Evolutionary conservation across 148 eudicot species (phyloP), one percentile per base, ranked within the genome.

Genomic region (Persicaria tinctoria): DNA sequence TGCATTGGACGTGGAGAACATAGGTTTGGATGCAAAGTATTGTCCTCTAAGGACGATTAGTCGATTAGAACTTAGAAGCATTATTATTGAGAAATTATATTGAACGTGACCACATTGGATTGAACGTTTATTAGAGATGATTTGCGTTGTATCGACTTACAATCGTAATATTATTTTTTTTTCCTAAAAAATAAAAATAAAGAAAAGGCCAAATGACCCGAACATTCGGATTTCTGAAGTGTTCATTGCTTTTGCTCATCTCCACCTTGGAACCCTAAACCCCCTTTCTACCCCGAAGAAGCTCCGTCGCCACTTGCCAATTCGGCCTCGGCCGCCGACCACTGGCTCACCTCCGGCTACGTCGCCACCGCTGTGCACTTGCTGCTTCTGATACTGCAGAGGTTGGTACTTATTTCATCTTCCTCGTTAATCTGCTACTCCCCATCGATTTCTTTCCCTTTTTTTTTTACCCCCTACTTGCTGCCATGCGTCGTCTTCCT

Each of bases 211-310:
- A 66, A 41, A 14, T 66, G 47, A 66, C 70, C 70, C 66, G 3
- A 2, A 60, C 41, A 7, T 60, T 60, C 66, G 47, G 38, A 66
- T 4, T 66, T n/a, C 18, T 41, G 70, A 60, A 60, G 5, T 46
- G 44, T 41, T 66, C 47, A 66, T 66, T 66, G 46, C 70, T 66
- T 27, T 27, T 57, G 27, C 7, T 50, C 27, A 57, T 66, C 47
- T 66, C 70, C 70, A 66, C 70, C 70, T 66, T 66, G 68, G 70
- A 66, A 66, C 70, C 70, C 70, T 66, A 66, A 66, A 66, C 48
- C 70, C 70, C 48, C 46, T 50, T 66, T 66, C 70, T 44, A 14
- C 47, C 18, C 53, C 46, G 46, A 63, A 63, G 16, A 63, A 63
- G 68, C 48, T 66, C 70, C 70, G 18, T 66, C 5, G 68, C 46